phyloP scores from a whole-genome alignment of 2,329 filamentous ascomycete species.

The Ascochyta clinopodiicola region DNA sequence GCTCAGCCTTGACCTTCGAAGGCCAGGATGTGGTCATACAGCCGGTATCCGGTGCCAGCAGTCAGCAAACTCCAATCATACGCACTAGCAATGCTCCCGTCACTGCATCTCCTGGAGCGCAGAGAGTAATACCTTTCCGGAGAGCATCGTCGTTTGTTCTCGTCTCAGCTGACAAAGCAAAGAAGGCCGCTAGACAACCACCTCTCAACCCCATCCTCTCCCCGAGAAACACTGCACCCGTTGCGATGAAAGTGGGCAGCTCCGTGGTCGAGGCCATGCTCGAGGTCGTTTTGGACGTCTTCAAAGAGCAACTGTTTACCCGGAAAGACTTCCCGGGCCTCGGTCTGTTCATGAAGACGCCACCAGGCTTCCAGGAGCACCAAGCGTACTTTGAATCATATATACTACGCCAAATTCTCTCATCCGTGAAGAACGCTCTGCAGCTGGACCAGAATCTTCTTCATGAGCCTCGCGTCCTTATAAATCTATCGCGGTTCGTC shows the following conservation, averaged over 20 bases:
- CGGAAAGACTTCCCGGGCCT: constrained; percentile 93
- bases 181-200: constrained; percentile 62
- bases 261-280: constrained; percentile 77
- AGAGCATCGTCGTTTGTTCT: constrained; percentile 92
- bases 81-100: constrained; percentile 68
- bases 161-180: constrained; percentile 72
- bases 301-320: constrained; percentile 82
- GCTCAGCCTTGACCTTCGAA: constrained; percentile 82
- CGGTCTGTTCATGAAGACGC: constrained; percentile 82
- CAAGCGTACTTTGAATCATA: constrained; percentile 96
- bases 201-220: constrained; percentile 69
- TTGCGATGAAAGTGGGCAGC: constrained; percentile 64
- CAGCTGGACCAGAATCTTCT: constrained; percentile 75
- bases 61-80: constrained; percentile 69
- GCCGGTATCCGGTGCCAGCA: constrained; percentile 69
- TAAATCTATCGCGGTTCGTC: constrained; percentile 83
- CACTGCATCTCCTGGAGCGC: constrained; percentile 40
- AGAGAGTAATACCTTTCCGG: constrained; percentile 69
- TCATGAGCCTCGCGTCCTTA: constrained; percentile 81
- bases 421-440: constrained; percentile 72
- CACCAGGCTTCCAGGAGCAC: constrained; percentile 91
- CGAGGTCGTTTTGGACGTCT: constrained; percentile 78
- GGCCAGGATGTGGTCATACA: constrained; percentile 84
- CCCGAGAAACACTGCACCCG: constrained; percentile 59
- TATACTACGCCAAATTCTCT: constrained; percentile 76